Conservation (phyloP, 495 filamentous ascomycete genomes). For the Opeltia flavorubescens region DNA sequence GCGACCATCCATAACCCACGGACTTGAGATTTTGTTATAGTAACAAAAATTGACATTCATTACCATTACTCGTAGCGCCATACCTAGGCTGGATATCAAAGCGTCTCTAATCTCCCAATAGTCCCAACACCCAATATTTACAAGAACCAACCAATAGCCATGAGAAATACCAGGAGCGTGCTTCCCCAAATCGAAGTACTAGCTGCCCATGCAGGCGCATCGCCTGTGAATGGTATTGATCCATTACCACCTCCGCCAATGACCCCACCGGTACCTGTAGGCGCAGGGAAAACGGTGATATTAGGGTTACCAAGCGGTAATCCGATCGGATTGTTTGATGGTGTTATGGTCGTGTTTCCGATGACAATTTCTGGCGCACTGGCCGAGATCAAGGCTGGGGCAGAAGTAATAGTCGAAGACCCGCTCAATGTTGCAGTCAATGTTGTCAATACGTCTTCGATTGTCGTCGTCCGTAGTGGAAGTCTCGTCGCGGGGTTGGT, state of each 20-base stretch:
- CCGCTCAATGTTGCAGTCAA: not conserved
- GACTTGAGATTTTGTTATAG: too few relatives aligned
- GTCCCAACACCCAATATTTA: not conserved
- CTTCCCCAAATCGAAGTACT: not conserved
- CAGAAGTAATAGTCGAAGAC: not conserved
- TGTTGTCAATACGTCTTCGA: not conserved
- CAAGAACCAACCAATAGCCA: not conserved
- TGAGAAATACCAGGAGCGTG: not conserved
- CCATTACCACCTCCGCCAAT: not conserved
- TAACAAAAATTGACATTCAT: not conserved
- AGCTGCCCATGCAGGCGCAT: not conserved
- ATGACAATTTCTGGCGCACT: constrained; percentile 12
- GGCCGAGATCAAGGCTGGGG: constrained; percentile 1
- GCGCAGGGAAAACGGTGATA: not conserved
- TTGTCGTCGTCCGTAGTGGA: not conserved
- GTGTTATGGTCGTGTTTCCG: constrained; percentile 12
- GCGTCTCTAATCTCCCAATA: not conserved
- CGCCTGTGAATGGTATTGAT: not conserved
- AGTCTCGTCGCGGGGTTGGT: constrained; percentile 1
- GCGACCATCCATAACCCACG: too few relatives aligned
- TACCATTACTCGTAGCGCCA: not conserved
- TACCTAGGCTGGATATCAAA: not conserved
- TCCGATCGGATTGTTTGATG: constrained; percentile 7
- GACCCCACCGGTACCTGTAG: not conserved
- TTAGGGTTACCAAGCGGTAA: constrained; percentile 7